A percentile compares a stretch with the other conserved stretches of the same genome.
phyloP scores from a whole-genome alignment of 2,329 filamentous ascomycete genomes.

The Lithohypha guttulata region DNA sequence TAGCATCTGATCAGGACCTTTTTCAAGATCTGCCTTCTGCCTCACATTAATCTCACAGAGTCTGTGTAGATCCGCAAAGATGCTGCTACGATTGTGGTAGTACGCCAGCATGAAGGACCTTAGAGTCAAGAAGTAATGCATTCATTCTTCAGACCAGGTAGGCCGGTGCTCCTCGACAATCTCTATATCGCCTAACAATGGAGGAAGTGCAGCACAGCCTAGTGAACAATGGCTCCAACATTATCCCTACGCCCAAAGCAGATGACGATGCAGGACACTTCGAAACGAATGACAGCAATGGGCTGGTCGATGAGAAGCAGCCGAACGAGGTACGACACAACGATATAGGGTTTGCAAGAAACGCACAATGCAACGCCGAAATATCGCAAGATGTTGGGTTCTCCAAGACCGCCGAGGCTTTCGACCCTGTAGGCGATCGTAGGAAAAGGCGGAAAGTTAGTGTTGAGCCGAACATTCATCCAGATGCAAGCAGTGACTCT shows the following conservation, averaged over 20 bases:
- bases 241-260: not conserved
- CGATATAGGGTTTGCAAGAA: no score
- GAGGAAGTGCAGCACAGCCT: not conserved
- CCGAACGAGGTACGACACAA: no score
- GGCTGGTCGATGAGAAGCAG: no score
- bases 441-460: conserved; percentile 16
- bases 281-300: no score
- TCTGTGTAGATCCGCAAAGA: no score
- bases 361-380: no score
- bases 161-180: no score
- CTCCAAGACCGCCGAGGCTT: not conserved
- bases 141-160: conserved; percentile 6
- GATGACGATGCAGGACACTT: not conserved
- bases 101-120: not conserved
- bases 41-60: no score
- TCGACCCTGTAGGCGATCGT: conserved; percentile 3
- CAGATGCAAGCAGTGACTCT: no score
- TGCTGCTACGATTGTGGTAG: no score
- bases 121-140: conserved; percentile 1
- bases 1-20: no score
- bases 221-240: not conserved
- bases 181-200: conserved; percentile 2
- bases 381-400: not conserved
- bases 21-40: no score
- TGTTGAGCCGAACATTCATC: conserved; percentile 3